Evolutionary conservation across 192 early-diverging fungal genomes (phyloP), one percentile per base, ranked within the genome.

Genomic region (Entophlyctis luteolus): DNA sequence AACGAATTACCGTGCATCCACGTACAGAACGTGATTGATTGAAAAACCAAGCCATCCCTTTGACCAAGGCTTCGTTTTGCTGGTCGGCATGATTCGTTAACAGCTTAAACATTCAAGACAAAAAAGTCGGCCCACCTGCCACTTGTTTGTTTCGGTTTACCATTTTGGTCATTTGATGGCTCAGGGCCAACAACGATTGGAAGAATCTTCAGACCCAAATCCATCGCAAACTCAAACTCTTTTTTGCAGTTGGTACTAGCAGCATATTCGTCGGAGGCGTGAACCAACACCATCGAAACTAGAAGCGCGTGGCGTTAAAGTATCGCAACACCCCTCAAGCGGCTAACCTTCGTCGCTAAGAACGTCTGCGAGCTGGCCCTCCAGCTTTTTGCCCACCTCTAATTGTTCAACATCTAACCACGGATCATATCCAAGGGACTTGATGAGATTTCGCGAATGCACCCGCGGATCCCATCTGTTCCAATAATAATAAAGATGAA

Each of bases 381-480:
- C 20, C 0, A 67, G 37, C 3, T 4, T 4, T 6, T 53, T 36
- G 27, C 65, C 65, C 4, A 22, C 23, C 18, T 18, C 34, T n/a
- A 67, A 5, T 5, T 34, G 48, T 16, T 67, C 65, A 5, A 67
- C 65, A 55, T 67, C 65, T 4, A 67, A 29, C 65, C 65, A 67
- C 12, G 65, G 12, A 2, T 10, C 34, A 31, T n/a, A 67, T 16
- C 65, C 65, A 52, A 52, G 28, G 3, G 14, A 3, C 20, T 42
- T 53, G 3, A 22, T 36, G 4, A 67, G 6, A 5, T 55, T 36
- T 29, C 32, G 18, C 12, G 48, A 12, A 10, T 27, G n/a, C 10
- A 31, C 34, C 10, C 65, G 31, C 23, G 65, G 65, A 36, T 67
- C 65, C 14, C 31, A 67, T 16, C 47, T 52, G 62, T 58, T 31